phyloP scores from a whole-genome alignment of 345 rosid species.

The Carallia pectinifolia region DNA sequence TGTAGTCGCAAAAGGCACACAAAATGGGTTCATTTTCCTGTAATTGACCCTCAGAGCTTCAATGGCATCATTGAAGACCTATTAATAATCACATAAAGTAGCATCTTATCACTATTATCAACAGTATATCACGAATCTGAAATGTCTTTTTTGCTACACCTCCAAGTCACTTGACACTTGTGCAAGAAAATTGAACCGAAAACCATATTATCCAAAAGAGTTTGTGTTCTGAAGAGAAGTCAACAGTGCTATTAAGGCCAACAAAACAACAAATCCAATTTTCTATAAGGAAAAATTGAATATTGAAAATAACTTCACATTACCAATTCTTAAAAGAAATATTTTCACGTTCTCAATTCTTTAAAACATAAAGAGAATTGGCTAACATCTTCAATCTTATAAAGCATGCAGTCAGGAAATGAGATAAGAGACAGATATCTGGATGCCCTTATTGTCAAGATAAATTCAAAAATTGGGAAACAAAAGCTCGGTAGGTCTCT shows the following conservation, averaged over 20 bases:
- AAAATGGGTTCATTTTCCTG: conserved; percentile 92
- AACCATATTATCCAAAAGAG: not conserved
- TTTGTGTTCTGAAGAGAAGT: not conserved
- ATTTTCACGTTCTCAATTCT: no score
- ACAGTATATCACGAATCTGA: not conserved
- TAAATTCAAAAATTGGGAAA: not conserved
- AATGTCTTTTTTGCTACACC: not conserved
- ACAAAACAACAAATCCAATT: not conserved
- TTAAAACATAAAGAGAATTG: not conserved
- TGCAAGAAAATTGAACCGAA: not conserved
- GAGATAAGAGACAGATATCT: not conserved
- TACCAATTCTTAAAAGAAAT: not conserved
- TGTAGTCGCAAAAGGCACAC: conserved; percentile 94
- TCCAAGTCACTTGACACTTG: not conserved
- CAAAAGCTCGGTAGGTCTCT: not conserved
- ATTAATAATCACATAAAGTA: conserved; percentile 15
- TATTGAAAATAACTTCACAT: not conserved
- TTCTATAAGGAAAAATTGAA: not conserved
- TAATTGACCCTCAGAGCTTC: conserved; percentile 87
- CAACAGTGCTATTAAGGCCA: not conserved
- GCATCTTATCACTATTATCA: not conserved
- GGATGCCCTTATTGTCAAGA: not conserved
- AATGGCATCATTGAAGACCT: conserved; percentile 90
- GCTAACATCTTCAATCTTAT: not conserved
- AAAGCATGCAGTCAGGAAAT: not conserved